Percentiles rank a stretch among this genome's conserved stretches.
Evolutionary conservation across 2,329 filamentous ascomycete species (phyloP).

Genomic region (Rhynchosporium agropyri): DNA sequence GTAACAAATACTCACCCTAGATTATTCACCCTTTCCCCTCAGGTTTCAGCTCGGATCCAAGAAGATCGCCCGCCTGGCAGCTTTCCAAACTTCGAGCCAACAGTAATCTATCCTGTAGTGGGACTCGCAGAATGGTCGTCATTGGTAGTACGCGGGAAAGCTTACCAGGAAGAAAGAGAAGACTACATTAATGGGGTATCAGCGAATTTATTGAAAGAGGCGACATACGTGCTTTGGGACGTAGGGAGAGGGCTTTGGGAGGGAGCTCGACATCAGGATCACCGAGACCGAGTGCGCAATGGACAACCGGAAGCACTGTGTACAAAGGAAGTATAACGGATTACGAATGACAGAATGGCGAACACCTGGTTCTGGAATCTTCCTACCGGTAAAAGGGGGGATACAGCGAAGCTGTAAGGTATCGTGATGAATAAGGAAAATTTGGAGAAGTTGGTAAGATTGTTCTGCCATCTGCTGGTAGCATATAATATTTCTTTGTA

Average conservation of each 20-base stretch:
- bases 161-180: conserved; percentile 15
- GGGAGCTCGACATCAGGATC: conserved; percentile 15
- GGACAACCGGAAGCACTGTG: conserved; percentile 8
- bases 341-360: conserved; percentile 2
- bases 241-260: conserved; percentile 13
- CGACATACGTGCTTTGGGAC: conserved; percentile 6
- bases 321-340: conserved; percentile 4
- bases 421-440: background rate
- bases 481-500: background rate
- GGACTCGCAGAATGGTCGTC: conserved; percentile 26
- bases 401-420: background rate
- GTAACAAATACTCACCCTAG: conserved; percentile 23
- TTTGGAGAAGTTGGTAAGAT: background rate
- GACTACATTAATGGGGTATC: conserved; percentile 16
- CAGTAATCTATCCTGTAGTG: conserved; percentile 21
- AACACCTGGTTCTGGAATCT: background rate
- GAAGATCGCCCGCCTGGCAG: conserved; percentile 19
- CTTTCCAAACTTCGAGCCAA: conserved; percentile 13
- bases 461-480: background rate
- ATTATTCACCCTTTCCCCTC: conserved; percentile 27
- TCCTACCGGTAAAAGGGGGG: background rate
- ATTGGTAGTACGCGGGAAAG: conserved; percentile 26
- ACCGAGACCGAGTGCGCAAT: conserved; percentile 21
- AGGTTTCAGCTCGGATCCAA: conserved; percentile 15
- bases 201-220: conserved; percentile 22